Base-by-base conservation (phyloP, 345 rosid genomes). In the Lepidium sativum region DNA sequence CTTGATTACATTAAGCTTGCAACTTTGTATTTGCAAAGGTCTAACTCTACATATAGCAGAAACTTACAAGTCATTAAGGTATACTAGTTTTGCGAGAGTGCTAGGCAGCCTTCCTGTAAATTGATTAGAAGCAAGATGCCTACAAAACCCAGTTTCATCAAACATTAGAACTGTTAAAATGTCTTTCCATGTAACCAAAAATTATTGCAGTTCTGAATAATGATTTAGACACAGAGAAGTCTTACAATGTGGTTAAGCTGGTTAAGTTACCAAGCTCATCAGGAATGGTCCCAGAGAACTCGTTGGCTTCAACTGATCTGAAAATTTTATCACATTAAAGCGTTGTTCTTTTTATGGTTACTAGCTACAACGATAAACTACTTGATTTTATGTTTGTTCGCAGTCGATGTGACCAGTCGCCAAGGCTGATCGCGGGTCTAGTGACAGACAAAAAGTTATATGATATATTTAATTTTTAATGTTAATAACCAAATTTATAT, bases 271-370 rank as follows among this genome's bases (percentile, higher is more conserved):
- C 87, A 38, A 82, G 65, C 69, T 84, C 82, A 4, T 71, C 31
- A 38, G 92, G 85, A 13, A 86, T 44, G 1, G 29, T 15, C 14
- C 89, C 87, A 18, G 73, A 80, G 72, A 86, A 79, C 20, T 74
- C 65, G 74, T 86, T 86, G 4, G 76, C 76, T 77, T 82, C 89
- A 16, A 86, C 68, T 60, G 27, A 44, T 72, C 92, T 86, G 75
- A 27, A 54, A 60, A 29, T 20, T 4, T 13, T 15, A 32, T 49
- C 11, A 23, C 23, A 39, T 29, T n/a, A n/a, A n/a, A n/a, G n/a
- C n/a, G n/a, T n/a, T n/a, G n/a, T n/a, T n/a, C n/a, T n/a, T n/a
- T n/a, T n/a, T n/a, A n/a, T n/a, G n/a, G n/a, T n/a, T n/a, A n/a
- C n/a, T n/a, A n/a, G n/a, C n/a, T n/a, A n/a, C n/a, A n/a, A n/a